Percentiles rank a stretch among this genome's conserved stretches.
phyloP scores from a whole-genome alignment of 805 yeast species.

The Vanderwaltozyma polyspora region DNA sequence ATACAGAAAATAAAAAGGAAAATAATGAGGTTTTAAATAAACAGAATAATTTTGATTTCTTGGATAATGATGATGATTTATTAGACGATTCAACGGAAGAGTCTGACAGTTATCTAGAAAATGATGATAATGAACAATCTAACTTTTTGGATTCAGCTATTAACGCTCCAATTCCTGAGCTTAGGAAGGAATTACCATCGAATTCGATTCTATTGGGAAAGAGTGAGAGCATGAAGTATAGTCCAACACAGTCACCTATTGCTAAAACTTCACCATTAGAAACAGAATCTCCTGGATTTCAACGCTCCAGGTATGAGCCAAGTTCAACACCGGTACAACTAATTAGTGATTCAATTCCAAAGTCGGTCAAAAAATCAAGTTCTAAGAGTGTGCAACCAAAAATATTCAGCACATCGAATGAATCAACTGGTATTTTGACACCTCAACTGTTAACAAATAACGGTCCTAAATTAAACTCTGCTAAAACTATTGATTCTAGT shows the following conservation, averaged over 20 bases:
- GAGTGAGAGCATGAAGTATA: not conserved
- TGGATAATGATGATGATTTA: constrained; percentile 36
- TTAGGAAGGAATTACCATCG: not conserved
- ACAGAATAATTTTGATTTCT: constrained; percentile 27
- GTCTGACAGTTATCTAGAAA: constrained; percentile 17
- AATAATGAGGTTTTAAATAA: not conserved
- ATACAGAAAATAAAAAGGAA: not conserved
- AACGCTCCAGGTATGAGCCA: constrained; percentile 3
- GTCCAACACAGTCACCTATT: too few relatives aligned
- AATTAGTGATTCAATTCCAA: not conserved
- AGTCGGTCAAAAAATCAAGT: not conserved
- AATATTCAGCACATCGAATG: not conserved
- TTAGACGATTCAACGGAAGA: constrained; percentile 32
- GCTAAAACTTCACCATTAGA: too few relatives aligned
- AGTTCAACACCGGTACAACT: not conserved
- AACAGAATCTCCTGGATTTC: not conserved
- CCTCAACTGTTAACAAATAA: constrained; percentile 7
- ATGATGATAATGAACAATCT: too few relatives aligned
- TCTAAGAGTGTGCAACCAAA: not conserved
- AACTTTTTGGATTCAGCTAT: too few relatives aligned
- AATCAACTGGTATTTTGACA: constrained; percentile 7
- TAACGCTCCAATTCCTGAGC: too few relatives aligned
- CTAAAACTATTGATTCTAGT: not conserved
- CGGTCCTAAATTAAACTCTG: too few relatives aligned
- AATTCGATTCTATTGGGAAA: not conserved